Evolutionary conservation across 176 grass and related monocot genomes (phyloP), one percentile per base, ranked within the genome.

Genomic region (Carex pumila): DNA sequence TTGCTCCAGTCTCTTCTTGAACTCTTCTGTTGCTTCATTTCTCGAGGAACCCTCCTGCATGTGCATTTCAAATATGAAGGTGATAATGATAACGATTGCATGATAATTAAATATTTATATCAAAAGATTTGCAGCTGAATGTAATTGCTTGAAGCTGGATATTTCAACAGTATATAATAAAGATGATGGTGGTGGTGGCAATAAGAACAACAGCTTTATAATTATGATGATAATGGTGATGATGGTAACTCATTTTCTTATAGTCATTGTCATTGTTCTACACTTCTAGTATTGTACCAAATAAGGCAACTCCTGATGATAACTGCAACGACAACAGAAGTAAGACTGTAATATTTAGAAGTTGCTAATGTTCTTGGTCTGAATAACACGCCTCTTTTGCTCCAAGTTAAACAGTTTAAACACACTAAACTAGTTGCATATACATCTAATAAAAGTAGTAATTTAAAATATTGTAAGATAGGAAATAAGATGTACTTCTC

Each of bases 1-100:
- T 67, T 93, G 88, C 14, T 91, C 89, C 45, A 96, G 61, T 81
- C 91, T 88, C 85, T 87, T 96, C 79, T 88, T 79, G 68, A 96
- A 88, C 58, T 96, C 91, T 22, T 90, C 71, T 34, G 11, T 86
- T 53, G 59, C 53, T 1, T 78, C 73, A 34, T 80, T 82, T 55
- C 36, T 76, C 17, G 79, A 87, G 78, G 43, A 79, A 81, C 67
- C 49, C 22, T 80, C 85, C 91, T 91, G 91, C 18, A 72, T 1
- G 25, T 76, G 85, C 12, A 32, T 41, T 74, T 18, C 3, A 13
- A 34, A 22, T 19, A 39, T 84, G 31, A 84, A 60, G 85, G 5
- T 54, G 45, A 41, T 21, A 25, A 25, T 25, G 25, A 25, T 25
- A 8, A 55, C 85, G 15, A 39, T 12, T 12, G 22, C 59, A 80